Evolutionary conservation across 129 eudicot species (phyloP).

Genomic region (Centrapalus pauciflorus): DNA sequence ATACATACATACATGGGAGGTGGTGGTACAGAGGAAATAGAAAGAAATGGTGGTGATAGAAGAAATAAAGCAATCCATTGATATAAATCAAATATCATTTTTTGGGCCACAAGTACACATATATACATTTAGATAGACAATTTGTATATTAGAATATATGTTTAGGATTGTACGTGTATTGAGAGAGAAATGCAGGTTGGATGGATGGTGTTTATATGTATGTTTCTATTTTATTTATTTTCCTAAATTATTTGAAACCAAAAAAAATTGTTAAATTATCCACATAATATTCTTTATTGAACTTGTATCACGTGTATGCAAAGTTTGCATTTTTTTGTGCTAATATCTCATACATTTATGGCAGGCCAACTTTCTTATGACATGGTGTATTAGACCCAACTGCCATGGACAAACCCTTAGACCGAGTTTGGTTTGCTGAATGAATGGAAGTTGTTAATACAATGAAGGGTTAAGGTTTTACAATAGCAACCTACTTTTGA

Average conservation of each 20-base stretch:
- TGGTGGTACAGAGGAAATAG: constrained; percentile 17
- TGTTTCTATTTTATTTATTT: constrained; percentile 10
- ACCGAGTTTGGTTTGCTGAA: no score
- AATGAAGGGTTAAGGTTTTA: no score
- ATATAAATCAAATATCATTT: constrained; percentile 7
- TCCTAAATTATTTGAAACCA: constrained; percentile 7
- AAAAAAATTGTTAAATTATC: background rate
- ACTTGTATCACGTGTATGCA: background rate
- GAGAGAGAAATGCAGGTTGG: constrained; percentile 16
- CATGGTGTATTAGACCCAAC: no score
- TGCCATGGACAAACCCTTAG: no score
- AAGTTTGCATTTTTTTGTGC: background rate
- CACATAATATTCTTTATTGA: constrained; percentile 20
- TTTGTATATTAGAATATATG: constrained; percentile 32
- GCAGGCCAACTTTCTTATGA: no score
- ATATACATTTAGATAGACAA: constrained; percentile 33
- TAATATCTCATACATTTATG: no score
- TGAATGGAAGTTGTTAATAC: no score
- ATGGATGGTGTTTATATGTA: constrained; percentile 27
- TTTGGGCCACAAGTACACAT: constrained; percentile 26
- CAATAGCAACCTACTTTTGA: no score
- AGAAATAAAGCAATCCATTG: constrained; percentile 25
- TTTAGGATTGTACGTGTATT: constrained; percentile 21
- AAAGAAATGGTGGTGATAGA: constrained; percentile 17
- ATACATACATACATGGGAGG: background rate